phyloP scores from a whole-genome alignment of 345 rosid species.

The Adansonia digitata region DNA sequence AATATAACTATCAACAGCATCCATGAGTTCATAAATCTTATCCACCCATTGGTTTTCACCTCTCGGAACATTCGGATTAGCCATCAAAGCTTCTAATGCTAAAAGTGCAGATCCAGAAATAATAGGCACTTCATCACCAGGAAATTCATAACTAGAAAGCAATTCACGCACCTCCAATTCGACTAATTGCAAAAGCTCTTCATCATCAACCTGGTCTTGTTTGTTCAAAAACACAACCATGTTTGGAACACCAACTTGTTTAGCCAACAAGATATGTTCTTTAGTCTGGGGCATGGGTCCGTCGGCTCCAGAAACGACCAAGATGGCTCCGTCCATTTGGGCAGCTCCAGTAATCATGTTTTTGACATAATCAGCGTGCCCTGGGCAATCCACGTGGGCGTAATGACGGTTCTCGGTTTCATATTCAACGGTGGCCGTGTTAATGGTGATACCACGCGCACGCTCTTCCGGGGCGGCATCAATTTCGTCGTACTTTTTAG shows the following conservation, averaged over 20 bases:
- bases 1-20: slow-evolving; percentile 72
- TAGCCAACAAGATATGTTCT: slow-evolving; percentile 79
- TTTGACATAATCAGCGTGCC: slow-evolving; percentile 90
- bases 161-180: slow-evolving; percentile 97
- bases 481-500: slow-evolving; percentile 84
- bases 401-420: slow-evolving; percentile 88
- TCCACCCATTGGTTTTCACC: slow-evolving; percentile 91
- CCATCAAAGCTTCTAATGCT: slow-evolving; percentile 76
- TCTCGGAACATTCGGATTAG: slow-evolving; percentile 53
- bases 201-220: slow-evolving; percentile 90
- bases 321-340: slow-evolving; percentile 92
- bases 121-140: slow-evolving; percentile 83
- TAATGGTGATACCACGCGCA: slow-evolving; percentile 89
- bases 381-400: slow-evolving; percentile 91
- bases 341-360: slow-evolving; percentile 91
- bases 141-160: slow-evolving; percentile 71
- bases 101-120: slow-evolving; percentile 78
- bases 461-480: slow-evolving; percentile 95
- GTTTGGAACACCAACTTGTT: slow-evolving; percentile 88
- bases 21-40: slow-evolving; percentile 90
- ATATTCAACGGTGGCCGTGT: slow-evolving; percentile 89
- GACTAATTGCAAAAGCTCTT: slow-evolving; percentile 79
- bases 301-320: slow-evolving; percentile 77
- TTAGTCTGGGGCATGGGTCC: slow-evolving; percentile 97
- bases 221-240: slow-evolving; percentile 87